Percentiles rank a stretch among this genome's conserved stretches.
phyloP scores from a whole-genome alignment of 257 asterid genomes.

The Petunia axillaris region DNA sequence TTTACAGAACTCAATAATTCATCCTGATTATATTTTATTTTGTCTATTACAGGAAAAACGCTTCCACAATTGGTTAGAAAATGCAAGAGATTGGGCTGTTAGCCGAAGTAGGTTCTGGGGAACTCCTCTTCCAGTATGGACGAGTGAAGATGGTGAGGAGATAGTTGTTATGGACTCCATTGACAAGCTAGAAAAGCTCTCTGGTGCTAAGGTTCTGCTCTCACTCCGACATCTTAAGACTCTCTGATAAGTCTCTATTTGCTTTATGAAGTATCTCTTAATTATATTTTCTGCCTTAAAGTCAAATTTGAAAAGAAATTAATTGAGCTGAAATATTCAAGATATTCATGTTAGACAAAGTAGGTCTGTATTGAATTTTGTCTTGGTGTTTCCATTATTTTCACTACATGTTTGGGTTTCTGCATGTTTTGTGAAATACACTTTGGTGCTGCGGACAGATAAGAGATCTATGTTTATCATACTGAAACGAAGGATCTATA shows the following conservation, averaged over 20 bases:
- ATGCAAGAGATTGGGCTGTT: slow-evolving; percentile 98
- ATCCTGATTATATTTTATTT: not conserved
- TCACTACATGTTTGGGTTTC: not conserved
- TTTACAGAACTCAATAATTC: not conserved
- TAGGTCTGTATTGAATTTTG: not conserved
- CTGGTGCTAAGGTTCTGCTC: slow-evolving; percentile 61
- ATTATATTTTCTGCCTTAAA: not conserved
- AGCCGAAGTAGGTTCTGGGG: slow-evolving; percentile 99
- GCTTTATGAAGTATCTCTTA: not conserved
- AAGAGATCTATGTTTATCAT: not conserved
- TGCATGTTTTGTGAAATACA: not conserved
- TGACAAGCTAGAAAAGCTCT: slow-evolving; percentile 78
- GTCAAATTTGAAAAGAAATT: not conserved
- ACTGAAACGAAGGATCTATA: not conserved
- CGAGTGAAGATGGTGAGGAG: slow-evolving; percentile 88
- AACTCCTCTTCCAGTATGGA: slow-evolving; percentile 96
- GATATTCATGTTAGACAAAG: not conserved
- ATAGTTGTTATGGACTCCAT: slow-evolving; percentile 85
- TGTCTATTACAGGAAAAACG: slow-evolving; percentile 67
- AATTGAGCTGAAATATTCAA: not conserved
- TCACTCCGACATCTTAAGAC: not conserved
- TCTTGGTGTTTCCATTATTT: slow-evolving; percentile 7
- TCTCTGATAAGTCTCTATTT: not conserved
- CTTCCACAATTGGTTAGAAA: slow-evolving; percentile 97
- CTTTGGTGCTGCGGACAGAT: not conserved